Percentiles rank a stretch among this genome's conserved stretches.
Conservation (phyloP, 73 alveolate species). For the Paramecium caudatum region DNA sequence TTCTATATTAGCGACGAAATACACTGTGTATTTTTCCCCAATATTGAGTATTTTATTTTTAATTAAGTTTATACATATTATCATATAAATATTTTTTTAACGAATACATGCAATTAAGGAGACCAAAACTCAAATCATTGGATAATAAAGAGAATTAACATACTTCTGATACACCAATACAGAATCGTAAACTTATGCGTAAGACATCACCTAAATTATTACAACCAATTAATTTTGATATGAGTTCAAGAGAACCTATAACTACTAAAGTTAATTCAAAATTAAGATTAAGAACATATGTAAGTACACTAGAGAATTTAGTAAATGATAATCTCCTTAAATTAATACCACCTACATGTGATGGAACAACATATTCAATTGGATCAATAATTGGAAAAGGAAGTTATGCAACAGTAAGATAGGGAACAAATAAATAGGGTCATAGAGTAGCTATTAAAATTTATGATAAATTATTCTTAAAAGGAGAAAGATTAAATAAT, state of each 20-base stretch:
- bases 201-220: slow-evolving; percentile 41
- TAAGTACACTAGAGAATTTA: slow-evolving; percentile 4
- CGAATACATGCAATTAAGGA: slow-evolving; percentile 46
- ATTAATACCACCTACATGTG: slow-evolving; percentile 73
- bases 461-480: slow-evolving; percentile 86
- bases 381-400: slow-evolving; percentile 92
- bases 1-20: no score
- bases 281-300: slow-evolving; percentile 18
- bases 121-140: slow-evolving; percentile 48
- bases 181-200: slow-evolving; percentile 17
- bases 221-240: slow-evolving; percentile 7
- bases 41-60: no score
- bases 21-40: no score
- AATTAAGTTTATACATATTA: no score
- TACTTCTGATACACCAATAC: slow-evolving; percentile 52
- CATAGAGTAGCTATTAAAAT: slow-evolving; percentile 91
- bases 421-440: slow-evolving; percentile 88
- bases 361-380: slow-evolving; percentile 80
- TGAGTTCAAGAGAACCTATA: slow-evolving; percentile 35
- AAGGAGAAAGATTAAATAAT: slow-evolving; percentile 83
- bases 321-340: slow-evolving; percentile 51
- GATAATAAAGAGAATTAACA: slow-evolving; percentile 64
- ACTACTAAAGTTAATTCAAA: slow-evolving; percentile 5
- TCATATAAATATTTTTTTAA: slow-evolving; percentile 28
- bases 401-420: slow-evolving; percentile 93